Evolutionary conservation across 2,329 filamentous ascomycete species (phyloP).

Genomic region (Alternaria gaisen): DNA sequence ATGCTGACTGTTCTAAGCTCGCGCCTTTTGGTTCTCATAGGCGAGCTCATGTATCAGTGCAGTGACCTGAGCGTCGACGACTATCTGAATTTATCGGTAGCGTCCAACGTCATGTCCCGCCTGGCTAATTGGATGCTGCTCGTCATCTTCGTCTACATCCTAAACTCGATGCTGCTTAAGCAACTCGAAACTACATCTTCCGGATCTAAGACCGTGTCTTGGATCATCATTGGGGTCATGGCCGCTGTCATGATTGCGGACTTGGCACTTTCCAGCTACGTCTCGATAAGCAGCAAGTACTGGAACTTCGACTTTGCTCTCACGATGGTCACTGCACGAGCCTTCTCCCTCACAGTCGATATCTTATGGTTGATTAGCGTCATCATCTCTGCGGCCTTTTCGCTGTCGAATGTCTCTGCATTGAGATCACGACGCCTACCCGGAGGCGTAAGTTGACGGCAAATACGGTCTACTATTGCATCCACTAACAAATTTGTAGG

Average conservation of each 20-base stretch:
- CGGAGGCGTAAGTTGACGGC: conserved; percentile 28
- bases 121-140: conserved; percentile 36
- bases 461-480: neutral
- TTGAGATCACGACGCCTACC: conserved; percentile 25
- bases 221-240: conserved; percentile 30
- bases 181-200: conserved; percentile 20
- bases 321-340: neutral
- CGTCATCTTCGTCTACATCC: conserved; percentile 30
- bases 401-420: conserved; percentile 22
- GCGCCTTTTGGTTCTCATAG: conserved; percentile 20
- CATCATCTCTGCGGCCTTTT: conserved; percentile 21
- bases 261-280: conserved; percentile 26
- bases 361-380: conserved; percentile 33
- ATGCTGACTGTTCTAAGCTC: conserved; percentile 16
- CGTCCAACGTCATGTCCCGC: conserved; percentile 28
- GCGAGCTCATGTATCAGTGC: conserved; percentile 27
- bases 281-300: conserved; percentile 11
- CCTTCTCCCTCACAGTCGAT: conserved; percentile 21
- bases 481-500: conserved; percentile 19
- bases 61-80: neutral
- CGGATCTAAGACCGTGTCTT: conserved; percentile 20
- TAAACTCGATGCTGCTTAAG: conserved; percentile 38
- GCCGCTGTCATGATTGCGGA: conserved; percentile 23
- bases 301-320: neutral
- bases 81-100: conserved; percentile 25